A percentile compares a stretch with the other conserved stretches of the same genome.
phyloP scores from a whole-genome alignment of 2,329 filamentous ascomycete genomes.

The Metarhizium sp. region DNA sequence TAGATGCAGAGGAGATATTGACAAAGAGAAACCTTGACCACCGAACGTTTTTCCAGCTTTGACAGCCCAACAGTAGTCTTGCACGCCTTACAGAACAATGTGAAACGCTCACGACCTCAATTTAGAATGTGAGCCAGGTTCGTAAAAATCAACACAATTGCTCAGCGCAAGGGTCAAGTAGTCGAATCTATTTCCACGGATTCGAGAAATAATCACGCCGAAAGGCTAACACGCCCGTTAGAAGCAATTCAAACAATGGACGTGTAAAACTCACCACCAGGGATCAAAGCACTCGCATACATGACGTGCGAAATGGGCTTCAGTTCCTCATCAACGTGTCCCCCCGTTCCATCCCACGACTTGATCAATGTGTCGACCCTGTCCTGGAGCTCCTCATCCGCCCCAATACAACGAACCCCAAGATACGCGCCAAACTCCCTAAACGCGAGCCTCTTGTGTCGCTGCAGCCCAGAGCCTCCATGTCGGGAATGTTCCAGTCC shows the following conservation, averaged over 20 bases:
- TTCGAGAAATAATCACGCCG: neutral
- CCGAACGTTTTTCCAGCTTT: too few relatives aligned
- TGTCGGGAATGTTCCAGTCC: neutral
- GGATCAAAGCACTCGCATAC: constrained; percentile 45
- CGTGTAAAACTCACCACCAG: constrained; percentile 36
- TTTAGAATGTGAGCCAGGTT: too few relatives aligned
- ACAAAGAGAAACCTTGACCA: too few relatives aligned
- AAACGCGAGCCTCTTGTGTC: constrained; percentile 30
- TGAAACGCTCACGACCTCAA: too few relatives aligned
- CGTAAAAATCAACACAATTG: too few relatives aligned
- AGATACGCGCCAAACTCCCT: constrained; percentile 45
- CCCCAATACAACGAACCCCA: constrained; percentile 31
- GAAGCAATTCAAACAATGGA: neutral
- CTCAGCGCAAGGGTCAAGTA: too few relatives aligned
- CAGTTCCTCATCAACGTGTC: constrained; percentile 28
- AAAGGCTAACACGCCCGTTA: neutral
- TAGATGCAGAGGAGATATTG: too few relatives aligned
- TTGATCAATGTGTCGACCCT: constrained; percentile 19
- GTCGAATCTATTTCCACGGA: neutral
- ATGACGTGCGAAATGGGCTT: constrained; percentile 46
- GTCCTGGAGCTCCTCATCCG: constrained; percentile 20
- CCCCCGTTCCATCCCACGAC: constrained; percentile 25
- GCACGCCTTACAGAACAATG: too few relatives aligned
- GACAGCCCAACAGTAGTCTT: too few relatives aligned
- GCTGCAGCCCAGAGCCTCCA: constrained; percentile 10